Base-by-base conservation (phyloP, 2,329 filamentous ascomycete species). In the Biscogniauxia marginata region DNA sequence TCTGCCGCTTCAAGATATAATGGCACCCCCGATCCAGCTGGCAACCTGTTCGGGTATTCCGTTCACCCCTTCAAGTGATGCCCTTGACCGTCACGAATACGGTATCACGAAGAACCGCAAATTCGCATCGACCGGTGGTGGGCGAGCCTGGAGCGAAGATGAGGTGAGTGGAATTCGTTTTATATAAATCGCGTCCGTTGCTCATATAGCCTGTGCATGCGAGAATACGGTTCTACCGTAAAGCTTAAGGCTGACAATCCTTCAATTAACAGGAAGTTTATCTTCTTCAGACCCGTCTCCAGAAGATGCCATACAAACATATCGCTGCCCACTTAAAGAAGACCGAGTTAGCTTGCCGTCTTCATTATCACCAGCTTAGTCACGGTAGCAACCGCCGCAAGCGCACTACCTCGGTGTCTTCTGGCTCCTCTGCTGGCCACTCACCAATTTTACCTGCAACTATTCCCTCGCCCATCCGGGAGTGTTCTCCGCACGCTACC, bases 271-370 rank as follows among this genome's bases (percentile, higher is more conserved):
- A 93, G 90, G 91, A 95, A 76, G 83, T 86, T 56, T 95, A 93
- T 72, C 86, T 95, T 53, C 82, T 95, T 59, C 89, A 92, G 74
- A 93, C 89, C 58, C 88, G 90, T 56, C 84, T 90, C 67, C 89
- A 93, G 68, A 93, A 93, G 76, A 91, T 93, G 86, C 90, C 90
- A 0, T 95, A 95, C 76, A 95, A 93, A 80, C 89, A 93, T 71
- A 95, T 95, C 70, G 90, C 90, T 56, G 84, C 87, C 57, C 88
- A 93, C 66, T 78, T 95, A 64, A 91, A 92, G 76, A 96, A 95
- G 79, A 95, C 90, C 0, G 90, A 95, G 76, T 80, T 95, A 57
- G 90, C 90, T 49, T 96, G 90, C 76, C 90, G 91, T 61, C 83
- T 96, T 60, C 91, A 95, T 74, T 93, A 91, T 71, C 90, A 96